These are phyloP conservation scores for Geranium rotundifolium DNA, from an alignment of 345 rosid species.

Conservation along the genomic window DNA sequence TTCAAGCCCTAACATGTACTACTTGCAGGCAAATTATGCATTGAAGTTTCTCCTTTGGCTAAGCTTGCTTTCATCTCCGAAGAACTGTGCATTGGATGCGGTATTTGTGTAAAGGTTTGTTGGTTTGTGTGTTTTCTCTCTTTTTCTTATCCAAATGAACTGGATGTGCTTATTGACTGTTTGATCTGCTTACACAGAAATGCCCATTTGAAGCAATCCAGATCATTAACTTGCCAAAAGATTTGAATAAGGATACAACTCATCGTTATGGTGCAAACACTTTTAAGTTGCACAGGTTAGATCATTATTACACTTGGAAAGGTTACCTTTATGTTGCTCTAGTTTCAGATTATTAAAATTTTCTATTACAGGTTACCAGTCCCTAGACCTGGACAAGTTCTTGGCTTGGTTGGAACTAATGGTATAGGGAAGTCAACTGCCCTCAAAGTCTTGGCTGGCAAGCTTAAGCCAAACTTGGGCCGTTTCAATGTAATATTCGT, in stretches of 20 bases:
- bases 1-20: not conserved
- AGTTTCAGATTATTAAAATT: constrained; percentile 1
- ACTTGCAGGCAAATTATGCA: constrained; percentile 72
- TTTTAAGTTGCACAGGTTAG: constrained; percentile 82
- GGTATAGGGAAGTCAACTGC: constrained; percentile 99
- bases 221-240: constrained; percentile 92
- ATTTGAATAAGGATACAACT: constrained; percentile 86
- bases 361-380: constrained; percentile 68
- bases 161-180: not conserved
- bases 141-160: not conserved
- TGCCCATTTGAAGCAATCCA: constrained; percentile 98
- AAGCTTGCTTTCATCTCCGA: constrained; percentile 92
- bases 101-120: constrained; percentile 93
- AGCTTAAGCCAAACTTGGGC: constrained; percentile 93
- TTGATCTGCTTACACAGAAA: constrained; percentile 42
- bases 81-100: constrained; percentile 96
- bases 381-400: constrained; percentile 98
- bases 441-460: constrained; percentile 88
- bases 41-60: constrained; percentile 71
- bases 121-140: not conserved
- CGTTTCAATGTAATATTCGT: constrained; percentile 53
- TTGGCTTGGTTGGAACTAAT: constrained; percentile 98
- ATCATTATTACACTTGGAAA: not conserved
- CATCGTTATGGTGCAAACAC: constrained; percentile 97
- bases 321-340: not conserved